phyloP scores from a whole-genome alignment of 2,329 filamentous ascomycete species.

The Fusarium robinianum region DNA sequence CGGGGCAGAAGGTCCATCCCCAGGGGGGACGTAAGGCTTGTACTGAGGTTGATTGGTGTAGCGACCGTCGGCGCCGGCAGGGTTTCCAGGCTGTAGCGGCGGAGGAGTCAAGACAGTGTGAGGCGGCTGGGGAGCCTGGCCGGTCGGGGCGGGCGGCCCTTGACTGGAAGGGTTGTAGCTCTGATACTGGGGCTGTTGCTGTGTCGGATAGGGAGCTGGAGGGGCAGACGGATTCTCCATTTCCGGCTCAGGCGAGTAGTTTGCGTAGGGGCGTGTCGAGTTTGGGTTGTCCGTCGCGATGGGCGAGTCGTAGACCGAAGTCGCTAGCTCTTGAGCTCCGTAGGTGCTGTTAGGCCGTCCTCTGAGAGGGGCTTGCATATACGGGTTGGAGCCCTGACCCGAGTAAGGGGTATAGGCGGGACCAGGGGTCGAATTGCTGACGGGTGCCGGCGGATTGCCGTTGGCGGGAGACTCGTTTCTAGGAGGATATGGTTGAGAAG shows the following conservation, averaged over 20 bases:
- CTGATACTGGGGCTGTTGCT: conserved; percentile 48
- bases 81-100: conserved; percentile 51
- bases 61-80: conserved; percentile 53
- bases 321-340: conserved; percentile 76
- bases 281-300: conserved; percentile 58
- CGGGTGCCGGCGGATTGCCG: conserved; percentile 54
- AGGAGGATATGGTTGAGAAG: conserved; percentile 55
- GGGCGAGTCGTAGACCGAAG: conserved; percentile 77
- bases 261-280: conserved; percentile 50
- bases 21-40: conserved; percentile 62
- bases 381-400: conserved; percentile 42
- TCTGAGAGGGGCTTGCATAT: conserved; percentile 48
- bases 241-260: conserved; percentile 51
- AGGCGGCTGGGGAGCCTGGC: conserved; percentile 40
- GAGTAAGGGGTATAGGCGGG: conserved; percentile 51
- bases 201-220: conserved; percentile 36
- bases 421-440: conserved; percentile 58
- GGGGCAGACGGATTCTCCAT: conserved; percentile 38
- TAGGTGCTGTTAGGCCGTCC: conserved; percentile 70
- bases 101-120: conserved; percentile 45
- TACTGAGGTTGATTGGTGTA: conserved; percentile 57
- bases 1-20: conserved; percentile 53
- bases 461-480: conserved; percentile 55
- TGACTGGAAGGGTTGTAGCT: conserved; percentile 47
- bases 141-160: conserved; percentile 48